phyloP scores from a whole-genome alignment of 2,329 filamentous ascomycete species.

The Venturia nashicola region DNA sequence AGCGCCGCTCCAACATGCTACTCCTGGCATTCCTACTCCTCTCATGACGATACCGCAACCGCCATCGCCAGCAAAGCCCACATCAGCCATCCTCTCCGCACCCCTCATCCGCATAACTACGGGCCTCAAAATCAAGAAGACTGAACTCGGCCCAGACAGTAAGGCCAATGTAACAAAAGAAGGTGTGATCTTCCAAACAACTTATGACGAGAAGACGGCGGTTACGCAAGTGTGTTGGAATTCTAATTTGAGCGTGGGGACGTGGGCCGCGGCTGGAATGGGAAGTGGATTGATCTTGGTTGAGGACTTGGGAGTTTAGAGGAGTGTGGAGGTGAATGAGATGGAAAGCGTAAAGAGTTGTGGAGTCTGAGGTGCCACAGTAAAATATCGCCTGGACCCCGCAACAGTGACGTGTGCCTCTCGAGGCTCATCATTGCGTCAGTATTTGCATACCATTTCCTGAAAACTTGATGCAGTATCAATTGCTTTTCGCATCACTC shows the following conservation, averaged over 20 bases:
- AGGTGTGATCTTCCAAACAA: constrained; percentile 23
- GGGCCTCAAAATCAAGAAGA: constrained; percentile 25
- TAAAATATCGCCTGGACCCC: too few species aligned
- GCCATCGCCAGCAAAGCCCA: background rate
- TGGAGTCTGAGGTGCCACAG: background rate
- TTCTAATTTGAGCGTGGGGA: constrained; percentile 34
- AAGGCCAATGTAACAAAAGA: constrained; percentile 17
- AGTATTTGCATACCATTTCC: background rate
- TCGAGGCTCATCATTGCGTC: background rate
- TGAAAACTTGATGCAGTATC: background rate
- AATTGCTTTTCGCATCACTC: background rate
- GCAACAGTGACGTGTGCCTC: background rate
- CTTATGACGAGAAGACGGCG: constrained; percentile 33
- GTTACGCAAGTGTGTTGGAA: constrained; percentile 38
- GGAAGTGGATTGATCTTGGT: constrained; percentile 36
- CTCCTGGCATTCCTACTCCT: too few species aligned
- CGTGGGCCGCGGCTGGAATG: constrained; percentile 39
- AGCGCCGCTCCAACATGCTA: background rate
- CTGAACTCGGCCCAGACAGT: constrained; percentile 15
- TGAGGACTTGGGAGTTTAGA: constrained; percentile 28
- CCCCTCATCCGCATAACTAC: constrained; percentile 7
- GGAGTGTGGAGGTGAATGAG: background rate
- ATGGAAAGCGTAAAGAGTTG: too few species aligned
- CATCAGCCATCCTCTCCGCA: background rate
- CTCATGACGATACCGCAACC: background rate